Percentiles rank a stretch among this genome's conserved stretches.
Evolutionary conservation across 345 rosid genomes (phyloP).

Genomic region (Orychophragmus violaceus): DNA sequence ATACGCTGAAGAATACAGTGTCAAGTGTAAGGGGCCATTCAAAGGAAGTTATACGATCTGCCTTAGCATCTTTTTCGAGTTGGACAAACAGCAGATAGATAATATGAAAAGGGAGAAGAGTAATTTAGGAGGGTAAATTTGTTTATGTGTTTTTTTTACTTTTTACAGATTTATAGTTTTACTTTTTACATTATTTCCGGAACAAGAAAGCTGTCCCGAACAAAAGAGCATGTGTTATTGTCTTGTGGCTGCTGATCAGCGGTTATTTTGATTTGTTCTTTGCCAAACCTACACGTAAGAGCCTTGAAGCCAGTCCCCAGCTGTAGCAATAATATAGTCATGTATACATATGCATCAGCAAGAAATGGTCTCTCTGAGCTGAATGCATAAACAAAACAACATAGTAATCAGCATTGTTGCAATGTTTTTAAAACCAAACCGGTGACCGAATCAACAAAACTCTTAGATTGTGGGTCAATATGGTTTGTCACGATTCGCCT

Average conservation of each 20-base stretch:
- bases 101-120: background rate
- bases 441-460: too few species aligned
- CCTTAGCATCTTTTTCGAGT: slow-evolving; percentile 40
- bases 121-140: background rate
- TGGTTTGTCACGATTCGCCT: too few species aligned
- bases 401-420: too few species aligned
- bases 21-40: slow-evolving; percentile 40
- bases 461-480: too few species aligned
- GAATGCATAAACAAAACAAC: too few species aligned
- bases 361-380: too few species aligned
- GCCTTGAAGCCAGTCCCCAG: too few species aligned
- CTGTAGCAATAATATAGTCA: too few species aligned
- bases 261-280: background rate
- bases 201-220: background rate
- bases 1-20: slow-evolving; percentile 40
- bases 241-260: background rate
- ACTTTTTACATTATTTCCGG: background rate
- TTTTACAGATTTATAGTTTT: background rate
- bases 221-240: background rate
- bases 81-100: slow-evolving; percentile 27
- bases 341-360: too few species aligned
- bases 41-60: slow-evolving; percentile 44
- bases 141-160: slow-evolving; percentile 4
- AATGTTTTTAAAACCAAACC: too few species aligned
- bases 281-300: background rate